Percentiles rank a stretch among this genome's conserved stretches.
Conservation (phyloP, 108 stramenopile genomes). For the Pseudonitzschia delicatissima region DNA sequence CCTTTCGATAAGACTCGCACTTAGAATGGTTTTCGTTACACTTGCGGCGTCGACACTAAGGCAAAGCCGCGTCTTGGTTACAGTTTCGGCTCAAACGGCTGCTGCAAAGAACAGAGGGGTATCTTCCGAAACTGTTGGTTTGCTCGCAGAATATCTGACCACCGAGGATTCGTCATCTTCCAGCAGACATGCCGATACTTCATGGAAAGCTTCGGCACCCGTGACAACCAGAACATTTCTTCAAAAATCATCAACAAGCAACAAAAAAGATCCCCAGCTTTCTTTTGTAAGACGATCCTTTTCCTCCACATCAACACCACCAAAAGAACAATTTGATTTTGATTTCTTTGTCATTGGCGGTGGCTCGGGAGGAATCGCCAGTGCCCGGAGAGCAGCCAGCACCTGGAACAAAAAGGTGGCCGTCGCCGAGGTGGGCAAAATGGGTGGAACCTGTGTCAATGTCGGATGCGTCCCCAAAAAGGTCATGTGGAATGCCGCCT, state of each 20-base stretch:
- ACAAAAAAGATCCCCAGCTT: not conserved
- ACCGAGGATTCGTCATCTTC: not conserved
- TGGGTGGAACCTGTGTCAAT: constrained; percentile 97
- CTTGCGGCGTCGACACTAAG: not conserved
- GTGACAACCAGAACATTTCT: not conserved
- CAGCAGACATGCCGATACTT: no score
- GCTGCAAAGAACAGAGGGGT: not conserved
- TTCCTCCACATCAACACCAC: not conserved
- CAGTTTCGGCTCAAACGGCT: no score
- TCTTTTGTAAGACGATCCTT: no score
- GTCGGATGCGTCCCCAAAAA: constrained; percentile 99
- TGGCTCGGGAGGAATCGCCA: constrained; percentile 80
- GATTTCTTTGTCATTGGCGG: constrained; percentile 84
- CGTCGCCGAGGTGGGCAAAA: constrained; percentile 64
- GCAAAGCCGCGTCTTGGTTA: not conserved
- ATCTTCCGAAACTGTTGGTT: not conserved
- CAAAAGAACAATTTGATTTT: constrained; percentile 44
- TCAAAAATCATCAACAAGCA: not conserved
- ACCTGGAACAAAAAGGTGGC: constrained; percentile 81
- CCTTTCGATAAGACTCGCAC: no score
- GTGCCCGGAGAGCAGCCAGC: constrained; percentile 77
- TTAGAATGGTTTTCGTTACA: not conserved
- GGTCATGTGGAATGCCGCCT: constrained; percentile 87
- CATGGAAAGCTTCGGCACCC: not conserved
- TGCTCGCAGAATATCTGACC: not conserved